Evolutionary conservation across 345 rosid genomes (phyloP).

Genomic region (Citrus sp.): DNA sequence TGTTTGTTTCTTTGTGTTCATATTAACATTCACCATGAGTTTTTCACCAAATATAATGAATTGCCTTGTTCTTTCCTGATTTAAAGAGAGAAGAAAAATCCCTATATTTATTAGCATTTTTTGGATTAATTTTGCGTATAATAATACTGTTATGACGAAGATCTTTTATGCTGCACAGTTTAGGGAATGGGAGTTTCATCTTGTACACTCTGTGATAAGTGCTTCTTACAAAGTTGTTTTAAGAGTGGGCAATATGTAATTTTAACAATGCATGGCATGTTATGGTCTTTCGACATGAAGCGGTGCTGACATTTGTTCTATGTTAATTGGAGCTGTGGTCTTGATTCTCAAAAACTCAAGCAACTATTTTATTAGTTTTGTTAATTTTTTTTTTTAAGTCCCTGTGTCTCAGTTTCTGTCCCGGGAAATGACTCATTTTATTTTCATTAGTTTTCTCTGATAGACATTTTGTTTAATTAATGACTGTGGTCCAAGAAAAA

Average conservation of each 20-base stretch:
- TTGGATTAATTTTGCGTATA: not conserved
- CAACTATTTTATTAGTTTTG: not conserved
- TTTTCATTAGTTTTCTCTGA: not conserved
- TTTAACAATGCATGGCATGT: not conserved
- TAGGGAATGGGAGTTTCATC: not conserved
- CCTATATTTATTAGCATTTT: not conserved
- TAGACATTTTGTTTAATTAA: not conserved
- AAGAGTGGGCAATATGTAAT: not conserved
- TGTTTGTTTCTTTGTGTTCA: not conserved
- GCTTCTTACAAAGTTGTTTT: not conserved
- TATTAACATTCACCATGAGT: not conserved
- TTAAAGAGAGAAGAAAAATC: not conserved
- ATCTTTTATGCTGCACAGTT: not conserved
- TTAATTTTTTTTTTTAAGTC: not conserved
- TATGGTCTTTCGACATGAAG: not conserved
- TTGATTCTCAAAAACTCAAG: not conserved
- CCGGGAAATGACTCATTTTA: not conserved
- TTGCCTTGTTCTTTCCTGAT: not conserved
- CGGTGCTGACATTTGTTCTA: not conserved
- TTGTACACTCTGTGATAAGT: not conserved
- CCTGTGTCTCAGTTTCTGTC: not conserved
- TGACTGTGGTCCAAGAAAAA: not conserved
- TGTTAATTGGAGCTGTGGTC: not conserved
- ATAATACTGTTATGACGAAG: not conserved
- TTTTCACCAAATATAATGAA: slow-evolving; percentile 1